These are phyloP conservation scores for Backusella sp. DNA, from an alignment of 192 early-diverging fungal genomes.

Conservation along the genomic window DNA sequence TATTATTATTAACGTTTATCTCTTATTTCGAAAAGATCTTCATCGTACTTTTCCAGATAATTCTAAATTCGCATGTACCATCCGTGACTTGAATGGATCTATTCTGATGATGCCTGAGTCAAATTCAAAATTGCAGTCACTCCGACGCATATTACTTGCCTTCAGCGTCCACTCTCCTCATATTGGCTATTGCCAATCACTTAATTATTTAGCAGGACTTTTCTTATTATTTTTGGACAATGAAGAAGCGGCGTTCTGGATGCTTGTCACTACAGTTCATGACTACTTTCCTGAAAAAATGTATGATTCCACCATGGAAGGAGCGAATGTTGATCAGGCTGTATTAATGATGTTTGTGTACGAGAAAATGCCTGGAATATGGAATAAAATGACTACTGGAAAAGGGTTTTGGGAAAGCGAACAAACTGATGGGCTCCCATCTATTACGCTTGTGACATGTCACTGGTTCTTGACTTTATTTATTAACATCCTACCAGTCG, in stretches of 20 bases:
- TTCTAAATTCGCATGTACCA: conserved; percentile 58
- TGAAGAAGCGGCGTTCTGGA: conserved; percentile 82
- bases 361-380: conserved; percentile 46
- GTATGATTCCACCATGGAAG: conserved; percentile 75
- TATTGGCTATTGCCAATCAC: conserved; percentile 84
- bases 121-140: conserved; percentile 49
- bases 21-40: conserved; percentile 55
- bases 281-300: conserved; percentile 71
- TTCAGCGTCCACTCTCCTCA: conserved; percentile 70
- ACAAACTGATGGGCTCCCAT: conserved; percentile 54
- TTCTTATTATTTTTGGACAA: conserved; percentile 70
- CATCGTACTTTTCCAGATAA: conserved; percentile 87
- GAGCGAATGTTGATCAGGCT: conserved; percentile 70
- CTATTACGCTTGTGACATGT: conserved; percentile 69
- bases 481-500: conserved; percentile 65
- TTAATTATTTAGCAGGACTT: conserved; percentile 78
- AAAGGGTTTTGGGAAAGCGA: conserved; percentile 39
- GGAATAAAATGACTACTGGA: conserved; percentile 45
- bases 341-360: conserved; percentile 56
- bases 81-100: conserved; percentile 16
- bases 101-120: conserved; percentile 37
- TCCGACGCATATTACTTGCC: conserved; percentile 67
- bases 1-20: neutral
- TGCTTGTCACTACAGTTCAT: conserved; percentile 71
- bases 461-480: conserved; percentile 81